Conservation (phyloP, 164 flowering plant species). For the Piper betle region DNA sequence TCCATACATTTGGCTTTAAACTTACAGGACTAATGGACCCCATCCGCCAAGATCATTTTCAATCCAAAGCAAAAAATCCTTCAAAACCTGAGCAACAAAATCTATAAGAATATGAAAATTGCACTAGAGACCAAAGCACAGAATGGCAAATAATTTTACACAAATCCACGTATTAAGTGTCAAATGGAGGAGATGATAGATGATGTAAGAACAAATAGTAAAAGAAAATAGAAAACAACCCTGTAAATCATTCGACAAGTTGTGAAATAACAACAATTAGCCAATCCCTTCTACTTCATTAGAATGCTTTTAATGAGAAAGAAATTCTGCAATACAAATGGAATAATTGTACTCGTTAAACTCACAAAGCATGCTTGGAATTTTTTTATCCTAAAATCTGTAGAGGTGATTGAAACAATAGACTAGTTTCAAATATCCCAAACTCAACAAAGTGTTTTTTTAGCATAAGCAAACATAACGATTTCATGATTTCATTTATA, state of each 20-base stretch:
- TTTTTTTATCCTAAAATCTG: too few species aligned
- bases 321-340: too few species aligned
- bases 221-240: background rate
- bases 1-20: slow-evolving; percentile 1
- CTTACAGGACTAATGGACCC: slow-evolving; percentile 92
- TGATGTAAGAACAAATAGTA: background rate
- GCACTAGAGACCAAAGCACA: background rate
- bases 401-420: too few species aligned
- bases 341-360: too few species aligned
- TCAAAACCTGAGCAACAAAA: slow-evolving; percentile 42
- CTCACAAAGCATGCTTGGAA: too few species aligned
- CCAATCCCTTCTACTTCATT: background rate
- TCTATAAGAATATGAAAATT: background rate
- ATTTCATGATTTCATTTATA: too few species aligned
- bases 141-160: background rate
- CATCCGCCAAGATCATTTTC: slow-evolving; percentile 68
- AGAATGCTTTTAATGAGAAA: too few species aligned
- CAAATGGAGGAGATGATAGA: too few species aligned
- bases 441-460: too few species aligned
- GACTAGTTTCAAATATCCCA: too few species aligned
- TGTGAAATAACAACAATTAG: background rate
- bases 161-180: background rate
- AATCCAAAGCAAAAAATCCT: slow-evolving; percentile 72
- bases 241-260: too few species aligned
- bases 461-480: too few species aligned